Evolutionary conservation across 202 grass and related monocot genomes (phyloP).

Genomic region (Setaria italica): DNA sequence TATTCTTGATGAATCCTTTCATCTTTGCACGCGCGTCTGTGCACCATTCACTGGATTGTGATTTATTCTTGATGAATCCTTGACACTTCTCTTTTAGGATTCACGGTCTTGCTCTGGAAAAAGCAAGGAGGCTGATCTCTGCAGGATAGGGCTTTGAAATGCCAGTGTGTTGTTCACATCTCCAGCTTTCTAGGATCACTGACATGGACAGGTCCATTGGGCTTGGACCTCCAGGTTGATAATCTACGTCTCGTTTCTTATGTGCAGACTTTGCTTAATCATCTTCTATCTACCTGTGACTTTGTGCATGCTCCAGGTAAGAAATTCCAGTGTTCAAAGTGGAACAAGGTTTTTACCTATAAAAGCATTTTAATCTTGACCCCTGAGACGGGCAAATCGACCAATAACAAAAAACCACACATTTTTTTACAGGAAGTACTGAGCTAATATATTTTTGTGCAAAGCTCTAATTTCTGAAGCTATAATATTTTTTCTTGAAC

Average conservation of each 20-base stretch:
- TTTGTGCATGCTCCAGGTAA: slow-evolving; percentile 36
- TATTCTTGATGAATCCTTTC: background rate
- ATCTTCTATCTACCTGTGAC: slow-evolving; percentile 21
- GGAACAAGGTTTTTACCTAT: slow-evolving; percentile 55
- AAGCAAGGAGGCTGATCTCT: background rate
- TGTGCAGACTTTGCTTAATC: slow-evolving; percentile 7
- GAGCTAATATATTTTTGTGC: background rate
- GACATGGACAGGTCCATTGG: background rate
- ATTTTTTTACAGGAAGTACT: background rate
- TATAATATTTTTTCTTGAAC: too few species aligned
- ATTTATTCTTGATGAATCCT: background rate
- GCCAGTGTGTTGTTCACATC: background rate
- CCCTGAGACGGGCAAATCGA: background rate
- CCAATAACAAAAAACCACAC: background rate
- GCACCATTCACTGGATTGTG: background rate
- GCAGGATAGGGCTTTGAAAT: background rate
- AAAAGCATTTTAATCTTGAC: slow-evolving; percentile 33
- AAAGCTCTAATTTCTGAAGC: background rate
- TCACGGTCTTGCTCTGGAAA: background rate
- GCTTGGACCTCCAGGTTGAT: background rate
- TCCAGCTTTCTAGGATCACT: slow-evolving; percentile 10
- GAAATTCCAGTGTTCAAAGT: slow-evolving; percentile 62
- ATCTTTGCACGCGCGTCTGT: background rate
- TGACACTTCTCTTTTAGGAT: background rate
- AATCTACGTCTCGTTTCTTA: background rate